Evolutionary conservation across 768 basidiomycete genomes (phyloP).

Genomic region (Leccinum truebloodii): DNA sequence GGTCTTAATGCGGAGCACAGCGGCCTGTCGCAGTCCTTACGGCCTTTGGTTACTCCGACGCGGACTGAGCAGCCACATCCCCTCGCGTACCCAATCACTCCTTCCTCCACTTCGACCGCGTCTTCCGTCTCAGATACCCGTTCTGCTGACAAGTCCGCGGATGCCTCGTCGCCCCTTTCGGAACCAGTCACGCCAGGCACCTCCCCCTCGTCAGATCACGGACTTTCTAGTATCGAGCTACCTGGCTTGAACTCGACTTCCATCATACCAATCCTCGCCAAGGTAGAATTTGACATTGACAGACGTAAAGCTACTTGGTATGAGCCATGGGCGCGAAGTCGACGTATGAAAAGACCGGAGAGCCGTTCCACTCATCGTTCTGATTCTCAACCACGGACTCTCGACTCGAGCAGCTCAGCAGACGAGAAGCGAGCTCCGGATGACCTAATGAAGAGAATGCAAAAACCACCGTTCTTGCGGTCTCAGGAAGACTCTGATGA

Average conservation of each 20-base stretch:
- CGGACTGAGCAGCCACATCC: constrained; percentile 42
- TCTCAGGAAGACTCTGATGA: constrained; percentile 23
- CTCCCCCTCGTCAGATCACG: constrained; percentile 40
- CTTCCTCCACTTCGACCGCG: constrained; percentile 27
- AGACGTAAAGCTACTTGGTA: constrained; percentile 79
- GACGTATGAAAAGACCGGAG: constrained; percentile 56
- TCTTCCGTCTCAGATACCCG: constrained; percentile 44
- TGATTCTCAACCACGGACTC: constrained; percentile 22
- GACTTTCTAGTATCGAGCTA: constrained; percentile 55
- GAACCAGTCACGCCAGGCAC: constrained; percentile 58
- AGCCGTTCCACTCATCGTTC: constrained; percentile 37
- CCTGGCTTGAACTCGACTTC: constrained; percentile 65
- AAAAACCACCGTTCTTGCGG: constrained; percentile 38
- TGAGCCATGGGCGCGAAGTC: constrained; percentile 75
- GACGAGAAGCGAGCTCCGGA: constrained; percentile 43
- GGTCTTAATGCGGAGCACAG: constrained; percentile 43
- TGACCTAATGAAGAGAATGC: constrained; percentile 50
- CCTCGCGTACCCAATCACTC: not conserved
- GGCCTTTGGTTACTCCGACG: constrained; percentile 50
- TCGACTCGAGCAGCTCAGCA: constrained; percentile 23
- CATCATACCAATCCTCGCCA: constrained; percentile 83
- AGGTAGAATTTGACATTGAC: constrained; percentile 96
- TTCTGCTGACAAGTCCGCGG: constrained; percentile 49
- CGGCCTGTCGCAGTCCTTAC: constrained; percentile 35
- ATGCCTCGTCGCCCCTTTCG: constrained; percentile 43